phyloP scores from a whole-genome alignment of 495 filamentous ascomycete species.

The Staphylotrichum longicolle region DNA sequence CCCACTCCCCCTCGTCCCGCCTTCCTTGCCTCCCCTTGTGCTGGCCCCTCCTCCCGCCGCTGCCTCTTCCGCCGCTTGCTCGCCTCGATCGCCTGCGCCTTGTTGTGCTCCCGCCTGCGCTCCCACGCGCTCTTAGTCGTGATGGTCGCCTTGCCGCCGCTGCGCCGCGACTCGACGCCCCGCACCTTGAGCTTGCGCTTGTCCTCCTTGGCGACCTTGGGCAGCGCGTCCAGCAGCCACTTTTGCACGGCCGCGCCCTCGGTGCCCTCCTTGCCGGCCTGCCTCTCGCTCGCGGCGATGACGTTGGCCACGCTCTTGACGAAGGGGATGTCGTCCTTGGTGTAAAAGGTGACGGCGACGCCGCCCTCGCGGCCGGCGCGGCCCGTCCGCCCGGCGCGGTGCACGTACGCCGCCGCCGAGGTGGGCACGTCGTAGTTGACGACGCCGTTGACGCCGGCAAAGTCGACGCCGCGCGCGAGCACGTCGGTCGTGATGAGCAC shows the following conservation, averaged over 20 bases:
- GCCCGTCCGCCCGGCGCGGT: conserved; percentile 89
- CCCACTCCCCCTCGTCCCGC: conserved; percentile 55
- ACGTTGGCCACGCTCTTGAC: conserved; percentile 92
- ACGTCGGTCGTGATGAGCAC: conserved; percentile 93
- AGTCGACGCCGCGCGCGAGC: conserved; percentile 86
- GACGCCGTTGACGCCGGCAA: conserved; percentile 86
- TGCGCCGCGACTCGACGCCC: conserved; percentile 74
- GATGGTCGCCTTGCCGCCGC: conserved; percentile 57
- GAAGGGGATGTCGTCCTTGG: conserved; percentile 87
- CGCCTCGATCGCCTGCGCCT: conserved; percentile 67
- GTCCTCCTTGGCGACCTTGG: conserved; percentile 74
- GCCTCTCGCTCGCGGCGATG: conserved; percentile 77
- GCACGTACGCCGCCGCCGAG: conserved; percentile 83
- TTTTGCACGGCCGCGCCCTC: conserved; percentile 59
- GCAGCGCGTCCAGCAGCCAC: conserved; percentile 88
- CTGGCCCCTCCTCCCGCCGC: conserved; percentile 25
- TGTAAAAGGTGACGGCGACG: conserved; percentile 91
- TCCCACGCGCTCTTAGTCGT: conserved; percentile 93
- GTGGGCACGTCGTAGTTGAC: conserved; percentile 96
- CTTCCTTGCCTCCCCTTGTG: conserved; percentile 35
- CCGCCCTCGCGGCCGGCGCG: conserved; percentile 84
- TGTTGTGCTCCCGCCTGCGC: conserved; percentile 70
- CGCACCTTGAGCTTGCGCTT: conserved; percentile 77
- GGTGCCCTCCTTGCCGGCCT: conserved; percentile 46
- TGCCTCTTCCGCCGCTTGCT: conserved; percentile 60